Evolutionary conservation across 495 filamentous ascomycete genomes (phyloP).

Genomic region (Penicillium subrubescens): DNA sequence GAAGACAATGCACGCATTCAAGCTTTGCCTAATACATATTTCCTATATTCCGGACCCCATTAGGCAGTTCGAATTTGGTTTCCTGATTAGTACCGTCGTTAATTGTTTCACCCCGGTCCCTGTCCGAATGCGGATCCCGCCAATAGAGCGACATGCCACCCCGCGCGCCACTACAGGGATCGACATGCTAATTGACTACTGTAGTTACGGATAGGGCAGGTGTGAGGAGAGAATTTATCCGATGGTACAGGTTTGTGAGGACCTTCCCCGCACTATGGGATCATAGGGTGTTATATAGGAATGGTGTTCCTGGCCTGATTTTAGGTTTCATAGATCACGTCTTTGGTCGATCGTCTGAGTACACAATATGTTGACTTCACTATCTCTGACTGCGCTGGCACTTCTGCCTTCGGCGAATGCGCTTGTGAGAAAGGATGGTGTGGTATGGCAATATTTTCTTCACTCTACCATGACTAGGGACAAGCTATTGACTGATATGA

Average conservation of each 20-base stretch:
- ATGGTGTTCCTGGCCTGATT: neutral
- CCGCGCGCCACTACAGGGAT: conserved; percentile 9
- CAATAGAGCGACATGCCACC: conserved; percentile 6
- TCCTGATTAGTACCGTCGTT: neutral
- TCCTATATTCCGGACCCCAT: neutral
- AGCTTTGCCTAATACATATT: neutral
- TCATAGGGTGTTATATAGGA: conserved; percentile 1
- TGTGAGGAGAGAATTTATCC: conserved; percentile 2
- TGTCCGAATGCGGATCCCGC: neutral
- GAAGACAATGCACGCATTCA: neutral
- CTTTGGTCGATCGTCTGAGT: neutral
- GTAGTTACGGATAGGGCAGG: neutral
- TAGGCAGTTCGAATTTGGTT: neutral
- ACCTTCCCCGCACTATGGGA: conserved; percentile 19
- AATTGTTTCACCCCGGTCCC: conserved; percentile 4
- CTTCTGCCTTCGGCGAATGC: conserved; percentile 23
- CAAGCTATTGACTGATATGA: neutral
- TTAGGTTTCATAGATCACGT: neutral
- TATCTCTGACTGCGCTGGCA: conserved; percentile 21
- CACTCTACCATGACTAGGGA: neutral
- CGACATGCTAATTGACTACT: conserved; percentile 10
- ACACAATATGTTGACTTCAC: conserved; percentile 13
- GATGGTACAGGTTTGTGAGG: conserved; percentile 1
- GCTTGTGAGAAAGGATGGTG: conserved; percentile 30
- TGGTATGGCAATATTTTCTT: conserved; percentile 24